Evolutionary conservation across 768 basidiomycete genomes (phyloP).

Genomic region (Russula ochroleuca): DNA sequence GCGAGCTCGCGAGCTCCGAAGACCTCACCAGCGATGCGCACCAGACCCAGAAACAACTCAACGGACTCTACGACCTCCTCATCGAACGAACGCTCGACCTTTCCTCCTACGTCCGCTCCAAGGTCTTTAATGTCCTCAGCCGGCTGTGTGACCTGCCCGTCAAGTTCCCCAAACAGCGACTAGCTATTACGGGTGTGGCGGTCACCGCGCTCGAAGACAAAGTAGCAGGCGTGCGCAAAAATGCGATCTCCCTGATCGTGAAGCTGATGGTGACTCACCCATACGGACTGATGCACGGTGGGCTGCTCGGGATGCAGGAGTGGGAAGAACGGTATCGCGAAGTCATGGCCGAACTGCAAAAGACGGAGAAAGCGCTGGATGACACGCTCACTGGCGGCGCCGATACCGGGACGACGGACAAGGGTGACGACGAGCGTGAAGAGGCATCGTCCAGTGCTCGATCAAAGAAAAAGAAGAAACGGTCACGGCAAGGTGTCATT

Average conservation of each 20-base stretch:
- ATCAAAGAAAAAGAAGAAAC: conserved; percentile 32
- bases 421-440: conserved; percentile 33
- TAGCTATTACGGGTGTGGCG: conserved; percentile 70
- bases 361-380: conserved; percentile 63
- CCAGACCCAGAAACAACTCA: conserved; percentile 68
- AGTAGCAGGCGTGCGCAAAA: conserved; percentile 80
- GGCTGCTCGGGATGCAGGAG: conserved; percentile 61
- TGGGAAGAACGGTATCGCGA: conserved; percentile 72
- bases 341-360: conserved; percentile 59
- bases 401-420: conserved; percentile 29
- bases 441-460: conserved; percentile 24
- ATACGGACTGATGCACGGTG: conserved; percentile 80
- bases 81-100: conserved; percentile 84
- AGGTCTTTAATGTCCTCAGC: conserved; percentile 72
- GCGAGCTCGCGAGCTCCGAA: conserved; percentile 61
- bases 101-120: conserved; percentile 87
- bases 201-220: conserved; percentile 86
- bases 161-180: conserved; percentile 85
- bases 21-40: conserved; percentile 45
- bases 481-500: conserved; percentile 31
- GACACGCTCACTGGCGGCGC: conserved; percentile 51
- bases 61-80: conserved; percentile 74
- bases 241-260: conserved; percentile 69
- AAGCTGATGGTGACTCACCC: conserved; percentile 84
- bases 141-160: conserved; percentile 70